Evolutionary conservation across 2,329 filamentous ascomycete genomes (phyloP), one percentile per base, ranked within the genome.

Genomic region (Pseudopyricularia javanii): DNA sequence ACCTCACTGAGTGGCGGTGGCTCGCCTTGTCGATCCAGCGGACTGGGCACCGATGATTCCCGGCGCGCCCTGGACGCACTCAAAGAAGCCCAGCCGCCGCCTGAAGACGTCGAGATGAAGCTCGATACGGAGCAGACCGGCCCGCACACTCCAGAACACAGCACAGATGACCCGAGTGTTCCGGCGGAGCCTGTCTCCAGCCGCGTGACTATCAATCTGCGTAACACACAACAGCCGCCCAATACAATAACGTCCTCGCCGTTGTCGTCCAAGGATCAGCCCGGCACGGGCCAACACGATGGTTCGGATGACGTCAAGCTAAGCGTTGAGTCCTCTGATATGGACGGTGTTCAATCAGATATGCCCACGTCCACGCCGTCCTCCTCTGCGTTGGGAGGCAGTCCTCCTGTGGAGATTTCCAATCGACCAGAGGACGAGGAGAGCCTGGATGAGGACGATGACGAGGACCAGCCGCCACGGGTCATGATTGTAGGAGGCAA

Each of bases 131-230:
- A 70, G 49, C 63, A 66, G 47, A 58, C 62, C 52, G 26, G 62
- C 62, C 43, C 71, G 71, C 68, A 66, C 54, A 77, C 73, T 2
- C 74, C 73, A 28, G 68, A 71, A 49, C 34, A 43, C 35, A 40
- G 15, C 12, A 3, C 50, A 14, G 26, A 32, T 30, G 34, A 63
- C 56, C 47, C 61, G 60, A 43, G 59, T 64, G 30, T 28, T 7
- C 15, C 49, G 4, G 32, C 40, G 11, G 51, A 72, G 37, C 70
- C 72, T 35, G 71, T 74, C 34, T 79, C 79, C 3, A 82, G 76
- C 63, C 74, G 70, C 60, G 76, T 83, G 50, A 83, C 80, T 9
- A 74, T 83, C 52, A 83, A 82, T 60, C 67, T 83, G 49, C 76
- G 79, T 54, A 74, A 74, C 58, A 60, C 64, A 55, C 66, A 62